These are phyloP conservation scores for Kodamaea restingae DNA, from an alignment of 805 yeast species.

Conservation along the genomic window DNA sequence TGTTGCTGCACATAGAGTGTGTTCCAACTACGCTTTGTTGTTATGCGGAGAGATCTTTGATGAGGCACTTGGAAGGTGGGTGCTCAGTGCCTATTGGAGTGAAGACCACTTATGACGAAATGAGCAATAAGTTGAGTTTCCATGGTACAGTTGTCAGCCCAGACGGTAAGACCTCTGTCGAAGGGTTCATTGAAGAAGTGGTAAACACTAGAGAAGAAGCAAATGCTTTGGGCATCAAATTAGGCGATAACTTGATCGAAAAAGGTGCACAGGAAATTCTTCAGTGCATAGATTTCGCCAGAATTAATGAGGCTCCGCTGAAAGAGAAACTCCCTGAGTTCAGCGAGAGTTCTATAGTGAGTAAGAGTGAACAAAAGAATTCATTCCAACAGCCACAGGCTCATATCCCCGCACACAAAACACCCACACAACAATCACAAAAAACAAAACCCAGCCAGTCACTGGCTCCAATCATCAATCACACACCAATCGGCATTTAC, in stretches of 20 bases:
- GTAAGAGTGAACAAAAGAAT: not conserved
- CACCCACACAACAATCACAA: not conserved
- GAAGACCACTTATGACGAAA: constrained; percentile 48
- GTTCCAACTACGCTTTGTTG: constrained; percentile 67
- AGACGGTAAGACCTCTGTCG: constrained; percentile 72
- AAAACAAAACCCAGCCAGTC: not conserved
- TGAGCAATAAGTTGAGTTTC: constrained; percentile 44
- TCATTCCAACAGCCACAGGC: not conserved
- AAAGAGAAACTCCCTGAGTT: not conserved
- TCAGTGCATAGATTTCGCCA: constrained; percentile 72
- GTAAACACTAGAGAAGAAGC: constrained; percentile 57
- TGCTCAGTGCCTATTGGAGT: constrained; percentile 98
- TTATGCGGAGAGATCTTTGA: constrained; percentile 79
- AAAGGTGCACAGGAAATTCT: constrained; percentile 82
- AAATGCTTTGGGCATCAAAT: constrained; percentile 58
- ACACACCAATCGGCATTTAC: not conserved
- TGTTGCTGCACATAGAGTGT: constrained; percentile 66
- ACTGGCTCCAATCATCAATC: not conserved
- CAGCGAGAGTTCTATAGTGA: not conserved
- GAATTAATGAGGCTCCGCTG: constrained; percentile 40
- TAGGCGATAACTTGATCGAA: constrained; percentile 64
- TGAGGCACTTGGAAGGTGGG: constrained; percentile 92
- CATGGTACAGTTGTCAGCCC: constrained; percentile 78
- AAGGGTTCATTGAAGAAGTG: constrained; percentile 40
- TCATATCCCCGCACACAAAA: not conserved